Percentiles rank a stretch among this genome's conserved stretches.
phyloP scores from a whole-genome alignment of 2,329 filamentous ascomycete species.

The Fusarium sp. region DNA sequence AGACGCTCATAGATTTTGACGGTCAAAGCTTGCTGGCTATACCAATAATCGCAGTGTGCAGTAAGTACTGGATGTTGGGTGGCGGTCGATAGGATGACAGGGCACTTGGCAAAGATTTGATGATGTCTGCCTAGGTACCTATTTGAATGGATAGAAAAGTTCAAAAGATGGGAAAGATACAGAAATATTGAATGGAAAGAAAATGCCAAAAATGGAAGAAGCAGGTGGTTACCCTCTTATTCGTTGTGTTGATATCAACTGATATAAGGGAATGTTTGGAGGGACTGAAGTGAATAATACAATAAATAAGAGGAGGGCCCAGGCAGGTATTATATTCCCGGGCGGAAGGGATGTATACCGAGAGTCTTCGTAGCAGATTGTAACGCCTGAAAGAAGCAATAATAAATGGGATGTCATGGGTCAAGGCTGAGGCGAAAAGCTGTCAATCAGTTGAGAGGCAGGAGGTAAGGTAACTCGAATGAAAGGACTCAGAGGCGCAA shows the following conservation, averaged over 20 bases:
- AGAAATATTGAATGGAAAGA: not conserved
- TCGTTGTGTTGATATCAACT: slow-evolving; percentile 6
- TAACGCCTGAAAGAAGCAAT: slow-evolving; percentile 23
- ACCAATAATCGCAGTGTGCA: not conserved
- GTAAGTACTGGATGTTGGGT: not conserved
- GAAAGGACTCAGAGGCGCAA: not conserved
- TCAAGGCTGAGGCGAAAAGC: slow-evolving; percentile 23
- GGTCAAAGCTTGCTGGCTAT: not conserved
- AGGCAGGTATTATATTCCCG: slow-evolving; percentile 29
- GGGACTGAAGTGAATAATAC: not conserved
- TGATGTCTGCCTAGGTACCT: not conserved
- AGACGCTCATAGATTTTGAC: not conserved
- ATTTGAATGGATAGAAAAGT: too few species aligned
- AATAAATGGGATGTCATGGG: slow-evolving; percentile 23
- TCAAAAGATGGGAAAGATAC: not conserved
- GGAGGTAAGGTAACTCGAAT: not conserved
- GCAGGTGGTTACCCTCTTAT: not conserved
- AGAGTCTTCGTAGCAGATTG: not conserved
- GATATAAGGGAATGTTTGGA: not conserved
- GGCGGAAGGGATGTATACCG: slow-evolving; percentile 2
- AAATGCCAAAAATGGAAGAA: not conserved
- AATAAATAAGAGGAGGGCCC: slow-evolving; percentile 2
- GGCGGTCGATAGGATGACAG: not conserved
- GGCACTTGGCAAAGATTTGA: not conserved
- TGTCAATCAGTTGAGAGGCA: slow-evolving; percentile 1